Evolutionary conservation across 208 protist species (phyloP), one percentile per base, ranked within the genome.

Genomic region (Histomonas meleagridis): DNA sequence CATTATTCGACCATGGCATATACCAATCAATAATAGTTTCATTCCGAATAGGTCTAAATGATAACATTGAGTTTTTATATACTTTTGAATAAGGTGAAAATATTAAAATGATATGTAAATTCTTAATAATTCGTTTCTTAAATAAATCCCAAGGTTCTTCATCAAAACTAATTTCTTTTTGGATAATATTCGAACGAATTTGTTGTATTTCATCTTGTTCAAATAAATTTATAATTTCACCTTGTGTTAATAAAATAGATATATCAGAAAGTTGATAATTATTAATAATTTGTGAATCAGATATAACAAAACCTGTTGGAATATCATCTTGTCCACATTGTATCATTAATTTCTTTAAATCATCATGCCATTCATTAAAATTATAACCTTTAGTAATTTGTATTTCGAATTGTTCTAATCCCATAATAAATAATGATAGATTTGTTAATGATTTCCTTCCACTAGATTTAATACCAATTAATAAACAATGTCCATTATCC

Each of bases 1-100:
- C 98, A 91, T 98, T 96, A 60, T 94, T 95, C 40, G 98, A 98
- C 98, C 98, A 99, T 90, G 96, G 96, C 76, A 95, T 93, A 94
- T 98, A 99, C 97, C 97, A 99, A 94, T 99, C 97, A 92, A 99
- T 99, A 38, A 97, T 98, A 2, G 97, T 98, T 95, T 96, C 98
- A 91, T 97, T 98, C 49, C 98, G 96, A 0, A 99, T 93, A 43
- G 97, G 96, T 0, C 97, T 97, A 94, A 98, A 99, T 95, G 98
- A 98, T 21, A 97, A 95, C 43, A 99, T 95, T 40, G 97, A 95
- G 48, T 96, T 94, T 78, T 97, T 95, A 94, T 99, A 99, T 28
- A 96, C 93, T 79, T 97, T 95, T 60, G 97, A 96, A 32, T 97
- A 96, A 0, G 98, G 98, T 12, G 96, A 98, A 97, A 99, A 98